phyloP scores from a whole-genome alignment of 1,284 basidiomycete species.

The Mycosarcoma mackinlayi region DNA sequence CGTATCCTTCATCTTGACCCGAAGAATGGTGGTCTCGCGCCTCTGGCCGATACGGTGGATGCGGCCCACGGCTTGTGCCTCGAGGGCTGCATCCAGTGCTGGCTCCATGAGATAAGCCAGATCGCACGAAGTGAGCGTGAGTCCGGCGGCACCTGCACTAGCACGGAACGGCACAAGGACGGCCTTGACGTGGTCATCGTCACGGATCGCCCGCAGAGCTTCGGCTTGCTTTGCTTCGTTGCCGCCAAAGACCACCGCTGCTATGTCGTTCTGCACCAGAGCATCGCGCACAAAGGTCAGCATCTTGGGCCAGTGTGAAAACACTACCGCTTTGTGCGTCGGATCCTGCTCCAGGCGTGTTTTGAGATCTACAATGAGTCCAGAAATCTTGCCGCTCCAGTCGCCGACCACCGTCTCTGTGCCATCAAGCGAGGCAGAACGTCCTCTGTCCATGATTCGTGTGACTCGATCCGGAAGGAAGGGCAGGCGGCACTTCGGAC shows the following conservation, averaged over 20 bases:
- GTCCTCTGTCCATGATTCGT: conserved; percentile 35
- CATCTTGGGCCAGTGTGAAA: conserved; percentile 54
- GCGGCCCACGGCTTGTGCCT: conserved; percentile 47
- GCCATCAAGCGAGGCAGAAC: conserved; percentile 18
- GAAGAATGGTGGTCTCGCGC: conserved; percentile 42
- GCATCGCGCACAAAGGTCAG: conserved; percentile 43
- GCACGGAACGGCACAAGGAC: conserved; percentile 51
- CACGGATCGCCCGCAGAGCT: conserved; percentile 48
- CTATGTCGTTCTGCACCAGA: conserved; percentile 35
- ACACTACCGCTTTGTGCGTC: conserved; percentile 51
- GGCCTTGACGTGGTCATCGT: conserved; percentile 39
- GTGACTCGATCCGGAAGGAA: conserved; percentile 38
- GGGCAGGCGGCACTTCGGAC: conserved; percentile 33
- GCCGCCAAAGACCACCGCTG: conserved; percentile 42
- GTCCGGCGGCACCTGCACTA: conserved; percentile 54
- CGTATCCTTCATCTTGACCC: conserved; percentile 54
- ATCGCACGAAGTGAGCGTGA: conserved; percentile 51
- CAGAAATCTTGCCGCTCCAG: conserved; percentile 56
- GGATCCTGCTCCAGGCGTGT: conserved; percentile 26
- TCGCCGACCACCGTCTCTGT: conserved; percentile 25
- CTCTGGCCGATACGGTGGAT: conserved; percentile 55
- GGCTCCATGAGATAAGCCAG: conserved; percentile 55
- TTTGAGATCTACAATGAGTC: conserved; percentile 45
- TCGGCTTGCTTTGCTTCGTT: conserved; percentile 29
- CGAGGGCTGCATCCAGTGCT: conserved; percentile 45